Conservation (phyloP, 2,329 filamentous ascomycete species). For the Monilinia vaccinii-corymbosi region DNA sequence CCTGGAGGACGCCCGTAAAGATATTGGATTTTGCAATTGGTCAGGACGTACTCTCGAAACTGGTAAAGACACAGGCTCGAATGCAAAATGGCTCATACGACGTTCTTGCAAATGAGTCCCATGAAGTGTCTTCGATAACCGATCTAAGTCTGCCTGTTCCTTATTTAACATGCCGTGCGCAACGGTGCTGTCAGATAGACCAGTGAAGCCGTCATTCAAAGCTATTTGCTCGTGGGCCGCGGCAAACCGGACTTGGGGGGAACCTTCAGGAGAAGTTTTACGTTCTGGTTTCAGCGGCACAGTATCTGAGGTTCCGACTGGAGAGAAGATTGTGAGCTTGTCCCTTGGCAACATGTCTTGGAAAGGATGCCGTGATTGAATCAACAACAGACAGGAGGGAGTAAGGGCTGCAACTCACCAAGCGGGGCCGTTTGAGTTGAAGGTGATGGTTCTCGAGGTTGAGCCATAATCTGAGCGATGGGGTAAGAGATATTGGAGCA, state of each 20-base stretch:
- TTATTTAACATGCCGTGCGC: slow-evolving; percentile 15
- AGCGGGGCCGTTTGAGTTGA: slow-evolving; percentile 13
- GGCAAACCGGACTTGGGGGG: slow-evolving; percentile 59
- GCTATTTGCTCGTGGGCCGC: slow-evolving; percentile 62
- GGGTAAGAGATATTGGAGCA: not conserved
- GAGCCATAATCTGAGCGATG: slow-evolving; percentile 16
- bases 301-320: not conserved
- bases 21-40: not conserved
- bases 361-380: slow-evolving; percentile 13
- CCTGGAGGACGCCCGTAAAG: not conserved
- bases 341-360: no score
- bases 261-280: slow-evolving; percentile 20
- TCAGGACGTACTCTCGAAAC: slow-evolving; percentile 62
- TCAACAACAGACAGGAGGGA: slow-evolving; percentile 6
- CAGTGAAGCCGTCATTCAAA: slow-evolving; percentile 33
- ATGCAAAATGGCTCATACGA: slow-evolving; percentile 78
- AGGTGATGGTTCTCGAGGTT: slow-evolving; percentile 12
- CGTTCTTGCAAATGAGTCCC: slow-evolving; percentile 70
- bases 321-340: not conserved
- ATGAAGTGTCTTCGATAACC: slow-evolving; percentile 62
- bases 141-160: slow-evolving; percentile 21
- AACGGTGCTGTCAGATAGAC: slow-evolving; percentile 19
- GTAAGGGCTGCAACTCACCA: slow-evolving; percentile 23
- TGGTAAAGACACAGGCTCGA: slow-evolving; percentile 84
- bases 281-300: slow-evolving; percentile 10